Evolutionary conservation across 208 protist genomes (phyloP), one percentile per base, ranked within the genome.

Genomic region (Naegleria lovaniensis): DNA sequence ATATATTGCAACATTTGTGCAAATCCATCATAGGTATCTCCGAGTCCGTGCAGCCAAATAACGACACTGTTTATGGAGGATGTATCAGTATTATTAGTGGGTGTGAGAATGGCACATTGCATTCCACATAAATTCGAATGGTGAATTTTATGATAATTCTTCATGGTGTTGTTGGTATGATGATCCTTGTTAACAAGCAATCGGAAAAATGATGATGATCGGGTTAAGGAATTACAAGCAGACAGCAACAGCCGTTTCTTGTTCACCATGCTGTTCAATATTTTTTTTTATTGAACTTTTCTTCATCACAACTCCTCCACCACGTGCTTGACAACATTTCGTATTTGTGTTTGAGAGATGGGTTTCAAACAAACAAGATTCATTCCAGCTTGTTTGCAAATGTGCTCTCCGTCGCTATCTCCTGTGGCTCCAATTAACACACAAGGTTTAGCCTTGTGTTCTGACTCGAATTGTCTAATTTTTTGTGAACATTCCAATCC

Each of bases 21-120:
- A 58, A 88, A 88, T 55, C 85, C 85, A 9, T 51, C 85, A 48
- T 33, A 58, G 6, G 40, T 40, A 88, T 88, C 85, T 39, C 85
- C 85, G 7, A 88, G 22, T 38, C 85, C 85, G 38, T 88, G 85
- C 0, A 48, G 19, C 85, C 85, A 88, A 58, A 88, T 88, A 0
- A 88, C 29, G 11, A 58, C 19, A 36, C 7, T 9, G 58, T 58
- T 58, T 15, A 36, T n/a, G n/a, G n/a, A n/a, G n/a, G n/a, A n/a
- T n/a, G n/a, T n/a, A n/a, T n/a, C n/a, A n/a, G n/a, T n/a, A n/a
- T n/a, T n/a, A n/a, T n/a, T n/a, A n/a, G n/a, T n/a, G 4, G 38
- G 79, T 7, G n/a, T 43, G 11, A 43, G 22, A 0, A 43, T 7
- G 19, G 79, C 79, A 85, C 79, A 43, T 43, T 43, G 4, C 36